phyloP scores from a whole-genome alignment of 2,329 filamentous ascomycete species.

The Monascus ruber region DNA sequence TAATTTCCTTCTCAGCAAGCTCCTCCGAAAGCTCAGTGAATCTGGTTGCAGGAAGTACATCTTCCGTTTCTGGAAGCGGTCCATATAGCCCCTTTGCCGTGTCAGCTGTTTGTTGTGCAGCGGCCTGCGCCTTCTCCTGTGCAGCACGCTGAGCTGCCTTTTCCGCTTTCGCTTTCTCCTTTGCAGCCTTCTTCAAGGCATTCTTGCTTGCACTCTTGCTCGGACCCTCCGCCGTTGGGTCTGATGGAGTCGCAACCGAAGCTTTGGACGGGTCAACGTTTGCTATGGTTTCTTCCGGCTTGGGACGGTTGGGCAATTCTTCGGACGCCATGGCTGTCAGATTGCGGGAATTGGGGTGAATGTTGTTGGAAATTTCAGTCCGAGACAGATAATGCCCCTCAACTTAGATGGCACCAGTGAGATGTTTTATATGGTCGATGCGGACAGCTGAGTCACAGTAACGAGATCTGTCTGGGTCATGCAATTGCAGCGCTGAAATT shows the following conservation, averaged over 20 bases:
- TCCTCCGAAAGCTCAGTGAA: constrained; percentile 46
- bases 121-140: constrained; percentile 59
- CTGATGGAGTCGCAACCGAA: constrained; percentile 4
- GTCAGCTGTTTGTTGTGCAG: constrained; percentile 50
- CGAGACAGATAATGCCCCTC: not conserved
- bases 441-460: no score
- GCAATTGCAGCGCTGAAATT: constrained; percentile 7
- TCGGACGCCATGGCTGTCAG: constrained; percentile 23
- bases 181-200: constrained; percentile 74
- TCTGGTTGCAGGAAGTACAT: constrained; percentile 48
- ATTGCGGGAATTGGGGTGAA: not conserved
- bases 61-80: constrained; percentile 48
- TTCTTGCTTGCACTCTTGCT: constrained; percentile 52
- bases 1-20: constrained; percentile 58
- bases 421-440: no score
- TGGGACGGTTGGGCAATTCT: constrained; percentile 28
- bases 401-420: not conserved
- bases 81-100: constrained; percentile 67
- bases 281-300: constrained; percentile 21
- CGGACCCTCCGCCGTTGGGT: constrained; percentile 24
- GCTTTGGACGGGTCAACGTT: constrained; percentile 5
- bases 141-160: constrained; percentile 63
- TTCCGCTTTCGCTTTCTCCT: constrained; percentile 77
- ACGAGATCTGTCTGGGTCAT: not conserved
- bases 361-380: constrained; percentile 1